Conservation (phyloP, 2,329 filamentous ascomycete species). For the Monilinia fructicola region DNA sequence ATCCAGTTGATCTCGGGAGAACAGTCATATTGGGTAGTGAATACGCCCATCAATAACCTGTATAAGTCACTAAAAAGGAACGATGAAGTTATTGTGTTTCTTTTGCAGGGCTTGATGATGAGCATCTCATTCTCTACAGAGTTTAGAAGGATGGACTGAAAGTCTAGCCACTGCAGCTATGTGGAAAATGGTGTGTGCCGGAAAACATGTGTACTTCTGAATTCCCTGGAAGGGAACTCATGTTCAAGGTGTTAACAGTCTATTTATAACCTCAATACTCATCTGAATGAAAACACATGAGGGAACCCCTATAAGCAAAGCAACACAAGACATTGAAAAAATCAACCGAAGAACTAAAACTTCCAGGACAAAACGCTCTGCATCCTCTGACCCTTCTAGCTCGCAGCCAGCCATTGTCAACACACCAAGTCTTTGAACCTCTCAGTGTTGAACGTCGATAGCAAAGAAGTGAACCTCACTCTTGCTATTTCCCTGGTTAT, state of each 20-base stretch:
- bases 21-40: too few relatives aligned
- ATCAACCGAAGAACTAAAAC: neutral
- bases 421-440: too few relatives aligned
- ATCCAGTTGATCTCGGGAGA: too few relatives aligned
- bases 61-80: neutral
- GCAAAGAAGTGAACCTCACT: conserved; percentile 27
- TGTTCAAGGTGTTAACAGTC: neutral
- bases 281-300: neutral
- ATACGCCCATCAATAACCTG: neutral
- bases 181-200: neutral
- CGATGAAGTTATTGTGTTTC: neutral
- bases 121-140: too few relatives aligned
- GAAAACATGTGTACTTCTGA: neutral
- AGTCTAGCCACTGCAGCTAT: neutral
- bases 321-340: neutral
- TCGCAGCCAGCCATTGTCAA: too few relatives aligned
- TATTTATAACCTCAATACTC: neutral
- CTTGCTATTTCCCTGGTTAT: conserved; percentile 39
- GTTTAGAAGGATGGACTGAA: fast-evolving
- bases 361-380: neutral
- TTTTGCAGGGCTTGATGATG: too few relatives aligned
- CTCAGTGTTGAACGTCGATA: conserved; percentile 19
- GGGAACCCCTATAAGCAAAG: too few relatives aligned
- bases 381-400: neutral
- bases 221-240: neutral